Percentiles rank a stretch among this genome's conserved stretches.
Conservation (phyloP, 164 flowering plant species). For the Houttuynia cordata region DNA sequence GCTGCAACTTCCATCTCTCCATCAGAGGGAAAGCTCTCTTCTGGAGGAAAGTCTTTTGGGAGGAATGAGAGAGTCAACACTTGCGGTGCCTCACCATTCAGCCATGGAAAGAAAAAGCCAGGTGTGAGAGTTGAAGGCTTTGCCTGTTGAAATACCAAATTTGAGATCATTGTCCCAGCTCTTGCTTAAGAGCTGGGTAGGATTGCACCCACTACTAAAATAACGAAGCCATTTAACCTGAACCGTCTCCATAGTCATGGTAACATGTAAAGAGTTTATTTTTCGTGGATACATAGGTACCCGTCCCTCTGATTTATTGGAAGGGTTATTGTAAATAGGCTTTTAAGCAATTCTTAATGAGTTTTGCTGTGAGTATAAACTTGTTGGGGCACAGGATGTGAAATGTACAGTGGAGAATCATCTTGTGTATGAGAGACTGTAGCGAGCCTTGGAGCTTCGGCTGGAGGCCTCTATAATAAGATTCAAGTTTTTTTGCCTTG, state of each 20-base stretch:
- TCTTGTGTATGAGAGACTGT: too few species aligned
- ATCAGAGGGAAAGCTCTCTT: not conserved
- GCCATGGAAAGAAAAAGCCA: conserved; percentile 9
- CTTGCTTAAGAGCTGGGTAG: conserved; percentile 5
- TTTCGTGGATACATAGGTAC: not conserved
- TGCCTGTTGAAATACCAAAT: conserved; percentile 12
- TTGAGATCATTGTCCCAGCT: conserved; percentile 14
- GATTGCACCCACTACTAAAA: not conserved
- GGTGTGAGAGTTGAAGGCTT: conserved; percentile 21
- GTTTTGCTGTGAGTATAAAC: not conserved
- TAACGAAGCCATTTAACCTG: not conserved
- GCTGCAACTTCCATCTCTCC: conserved; percentile 2
- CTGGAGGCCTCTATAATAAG: too few species aligned
- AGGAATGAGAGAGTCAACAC: not conserved
- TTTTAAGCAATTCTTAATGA: not conserved
- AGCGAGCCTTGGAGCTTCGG: too few species aligned
- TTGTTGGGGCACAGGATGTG: not conserved
- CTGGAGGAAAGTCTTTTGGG: conserved; percentile 13
- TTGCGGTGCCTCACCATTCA: conserved; percentile 11
- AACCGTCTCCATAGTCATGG: not conserved
- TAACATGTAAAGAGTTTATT: too few species aligned
- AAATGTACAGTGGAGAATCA: not conserved
- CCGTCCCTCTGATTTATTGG: too few species aligned
- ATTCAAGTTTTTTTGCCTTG: too few species aligned
- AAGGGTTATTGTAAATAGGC: not conserved